These are phyloP conservation scores for Vaccinium corymbosum DNA, from an alignment of 148 eudicot genomes.

Conservation along the genomic window DNA sequence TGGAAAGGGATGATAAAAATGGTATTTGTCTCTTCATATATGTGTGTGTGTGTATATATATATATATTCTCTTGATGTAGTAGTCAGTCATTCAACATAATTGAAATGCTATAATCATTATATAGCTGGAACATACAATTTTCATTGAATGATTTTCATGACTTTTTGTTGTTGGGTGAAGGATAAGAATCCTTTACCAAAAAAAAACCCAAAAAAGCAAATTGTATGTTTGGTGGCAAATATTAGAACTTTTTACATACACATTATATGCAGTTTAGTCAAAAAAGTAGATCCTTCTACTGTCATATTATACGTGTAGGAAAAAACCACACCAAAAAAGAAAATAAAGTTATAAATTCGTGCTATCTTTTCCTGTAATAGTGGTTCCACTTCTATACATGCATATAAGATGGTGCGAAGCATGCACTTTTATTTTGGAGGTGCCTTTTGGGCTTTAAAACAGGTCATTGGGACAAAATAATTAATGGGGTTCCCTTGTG, in stretches of 20 bases:
- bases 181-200: conserved; percentile 9
- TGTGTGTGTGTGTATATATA: not conserved
- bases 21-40: not conserved
- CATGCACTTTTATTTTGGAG: too few relatives aligned
- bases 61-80: not conserved
- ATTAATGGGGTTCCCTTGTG: too few relatives aligned
- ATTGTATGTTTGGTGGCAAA: conserved; percentile 1
- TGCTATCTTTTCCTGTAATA: not conserved
- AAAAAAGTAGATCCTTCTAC: conserved; percentile 13
- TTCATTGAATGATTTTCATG: not conserved
- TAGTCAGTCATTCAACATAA: not conserved
- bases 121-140: not conserved
- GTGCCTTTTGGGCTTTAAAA: too few relatives aligned
- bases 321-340: not conserved
- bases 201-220: not conserved
- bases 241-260: not conserved
- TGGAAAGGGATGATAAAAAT: not conserved
- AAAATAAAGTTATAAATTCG: too few relatives aligned
- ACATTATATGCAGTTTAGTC: not conserved
- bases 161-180: not conserved
- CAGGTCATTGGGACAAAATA: too few relatives aligned
- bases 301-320: not conserved
- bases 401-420: too few relatives aligned
- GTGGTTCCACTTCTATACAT: not conserved
- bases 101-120: not conserved